Conservation (phyloP, 1,284 basidiomycete genomes). For the Apiotrichum domesticum region DNA sequence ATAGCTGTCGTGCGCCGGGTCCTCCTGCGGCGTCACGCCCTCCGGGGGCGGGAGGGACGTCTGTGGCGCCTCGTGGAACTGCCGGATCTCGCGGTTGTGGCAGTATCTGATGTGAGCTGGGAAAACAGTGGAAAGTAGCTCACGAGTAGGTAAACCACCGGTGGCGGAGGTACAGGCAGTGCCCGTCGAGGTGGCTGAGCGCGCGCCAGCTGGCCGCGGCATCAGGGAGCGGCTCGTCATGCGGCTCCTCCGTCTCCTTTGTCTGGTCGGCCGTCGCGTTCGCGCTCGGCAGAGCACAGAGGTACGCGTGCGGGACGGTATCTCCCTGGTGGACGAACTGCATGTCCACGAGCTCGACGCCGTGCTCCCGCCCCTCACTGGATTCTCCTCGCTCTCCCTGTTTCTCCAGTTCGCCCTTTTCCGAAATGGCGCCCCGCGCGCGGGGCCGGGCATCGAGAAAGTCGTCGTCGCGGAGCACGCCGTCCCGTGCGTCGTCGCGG, state of each 20-base stretch:
- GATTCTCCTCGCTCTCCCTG: neutral
- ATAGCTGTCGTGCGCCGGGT: constrained; percentile 52
- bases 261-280: constrained; percentile 30
- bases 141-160: constrained; percentile 87
- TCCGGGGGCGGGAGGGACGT: constrained; percentile 1
- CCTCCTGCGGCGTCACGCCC: constrained; percentile 61
- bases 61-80: constrained; percentile 64
- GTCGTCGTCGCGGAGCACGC: constrained; percentile 63
- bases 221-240: constrained; percentile 37
- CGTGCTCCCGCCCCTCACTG: neutral
- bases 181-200: constrained; percentile 47
- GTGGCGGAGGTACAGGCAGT: constrained; percentile 48
- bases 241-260: constrained; percentile 13
- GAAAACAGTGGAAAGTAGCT: constrained; percentile 6
- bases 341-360: constrained; percentile 30
- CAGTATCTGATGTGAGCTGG: constrained; percentile 56
- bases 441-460: constrained; percentile 58
- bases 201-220: constrained; percentile 39
- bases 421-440: constrained; percentile 55
- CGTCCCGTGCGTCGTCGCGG: constrained; percentile 49
- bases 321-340: constrained; percentile 19
- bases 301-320: constrained; percentile 25
- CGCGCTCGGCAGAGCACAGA: constrained; percentile 39
- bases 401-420: neutral
- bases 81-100: constrained; percentile 79